These are phyloP conservation scores for Candida sanyaensis DNA, from an alignment of 1,139 yeast genomes.

Conservation along the genomic window DNA sequence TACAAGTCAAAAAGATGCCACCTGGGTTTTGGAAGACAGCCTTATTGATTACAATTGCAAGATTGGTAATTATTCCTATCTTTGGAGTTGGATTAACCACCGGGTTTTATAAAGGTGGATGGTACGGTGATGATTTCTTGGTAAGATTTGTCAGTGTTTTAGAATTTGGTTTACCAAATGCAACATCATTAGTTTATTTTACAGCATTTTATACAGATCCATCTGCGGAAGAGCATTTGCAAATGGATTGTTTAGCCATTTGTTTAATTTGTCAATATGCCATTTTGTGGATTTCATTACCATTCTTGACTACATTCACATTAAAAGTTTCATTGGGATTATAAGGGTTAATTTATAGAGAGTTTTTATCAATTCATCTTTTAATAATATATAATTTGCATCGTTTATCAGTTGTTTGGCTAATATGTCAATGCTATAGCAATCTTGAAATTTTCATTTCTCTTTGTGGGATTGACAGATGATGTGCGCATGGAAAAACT, in stretches of 20 bases:
- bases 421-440: background rate
- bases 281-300: conserved; percentile 59
- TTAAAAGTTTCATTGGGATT: conserved; percentile 40
- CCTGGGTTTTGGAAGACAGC: conserved; percentile 71
- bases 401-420: background rate
- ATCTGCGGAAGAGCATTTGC: conserved; percentile 58
- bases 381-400: background rate
- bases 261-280: conserved; percentile 70
- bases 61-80: conserved; percentile 43
- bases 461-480: too few species aligned
- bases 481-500: too few species aligned
- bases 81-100: conserved; percentile 49
- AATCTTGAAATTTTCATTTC: background rate
- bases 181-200: conserved; percentile 79
- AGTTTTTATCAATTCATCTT: background rate
- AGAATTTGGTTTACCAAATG: conserved; percentile 81
- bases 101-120: conserved; percentile 44
- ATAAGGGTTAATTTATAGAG: conserved; percentile 2
- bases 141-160: conserved; percentile 69
- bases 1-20: conserved; percentile 60
- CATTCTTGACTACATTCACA: conserved; percentile 64
- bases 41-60: conserved; percentile 31
- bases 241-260: conserved; percentile 83
- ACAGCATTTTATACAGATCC: conserved; percentile 83
- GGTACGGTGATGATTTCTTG: conserved; percentile 52